Evolutionary conservation across 2,329 filamentous ascomycete genomes (phyloP), one percentile per base, ranked within the genome.

Genomic region (Talaromyces sp.): DNA sequence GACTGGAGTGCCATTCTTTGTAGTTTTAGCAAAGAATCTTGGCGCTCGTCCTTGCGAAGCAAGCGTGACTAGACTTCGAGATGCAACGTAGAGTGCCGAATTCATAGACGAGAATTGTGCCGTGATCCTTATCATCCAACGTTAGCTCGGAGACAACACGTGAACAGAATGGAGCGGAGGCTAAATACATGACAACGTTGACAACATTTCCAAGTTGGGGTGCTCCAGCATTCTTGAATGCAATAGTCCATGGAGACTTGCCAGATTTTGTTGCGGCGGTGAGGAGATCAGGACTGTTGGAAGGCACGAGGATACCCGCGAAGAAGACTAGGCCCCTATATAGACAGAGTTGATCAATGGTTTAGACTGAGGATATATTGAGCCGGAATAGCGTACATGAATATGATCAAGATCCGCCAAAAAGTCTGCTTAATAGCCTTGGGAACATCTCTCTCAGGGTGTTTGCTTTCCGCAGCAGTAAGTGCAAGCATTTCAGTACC

Each of bases 381-480:
- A 15, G 11, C 45, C 5, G 45, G 22, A 27, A 17, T 22, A 31
- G 17, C 58, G n/a, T 3, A 60, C 58, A 60, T 60, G 10, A 60
- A 60, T 1, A 60, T 60, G 34, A 60, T 49, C 58, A 60, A 47
- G 22, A 60, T 36, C 8, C 58, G 40, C 58, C 58, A 60, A 25
- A 60, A 60, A 4, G 58, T 60, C 58, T 60, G 58, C 8, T 49
- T 60, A 17, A 60, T 60, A 60, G 45, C 45, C 11, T 25, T 49
- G 45, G 91, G 91, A 60, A 94, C 89, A 17, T 86, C 88, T 77
- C 88, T 90, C 70, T 85, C 84, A 3, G 91, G 91, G 73, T 92
- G 87, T 58, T 85, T 84, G 7, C 47, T 58, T 63, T 71, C 69
- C 11, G 65, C 70, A n/a, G 69, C 86, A 11, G 86, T 85, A 47